Evolutionary conservation across 2,329 filamentous ascomycete genomes (phyloP).

Genomic region (Chaetothyriales sp.): DNA sequence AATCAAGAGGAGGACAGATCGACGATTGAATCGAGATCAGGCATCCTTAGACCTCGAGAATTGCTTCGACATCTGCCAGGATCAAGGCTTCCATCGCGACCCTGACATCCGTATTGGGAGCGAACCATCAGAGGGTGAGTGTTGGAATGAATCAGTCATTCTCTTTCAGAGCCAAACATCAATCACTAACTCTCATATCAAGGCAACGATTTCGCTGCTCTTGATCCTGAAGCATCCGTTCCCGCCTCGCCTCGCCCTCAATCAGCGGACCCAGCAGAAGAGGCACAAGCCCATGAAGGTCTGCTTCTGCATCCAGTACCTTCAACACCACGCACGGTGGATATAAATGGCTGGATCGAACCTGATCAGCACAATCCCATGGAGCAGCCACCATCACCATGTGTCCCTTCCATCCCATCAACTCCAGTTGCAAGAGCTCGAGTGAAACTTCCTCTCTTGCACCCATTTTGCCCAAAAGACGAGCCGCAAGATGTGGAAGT

Average conservation of each 20-base stretch:
- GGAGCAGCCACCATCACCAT: not conserved
- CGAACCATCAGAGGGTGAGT: constrained; percentile 1
- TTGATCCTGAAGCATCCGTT: constrained; percentile 1
- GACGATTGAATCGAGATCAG: constrained; percentile 5
- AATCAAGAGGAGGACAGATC: not conserved
- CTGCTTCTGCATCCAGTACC: not conserved
- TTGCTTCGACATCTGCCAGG: constrained; percentile 6
- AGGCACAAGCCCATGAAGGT: not conserved
- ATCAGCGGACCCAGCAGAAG: not conserved
- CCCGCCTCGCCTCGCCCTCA: not conserved
- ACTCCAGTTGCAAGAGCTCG: not conserved
- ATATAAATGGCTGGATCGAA: not conserved
- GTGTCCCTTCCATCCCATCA: not conserved
- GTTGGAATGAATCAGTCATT: not conserved
- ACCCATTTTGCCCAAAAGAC: not conserved
- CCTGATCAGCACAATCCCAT: not conserved
- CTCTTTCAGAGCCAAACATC: not conserved
- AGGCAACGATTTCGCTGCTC: constrained; percentile 4
- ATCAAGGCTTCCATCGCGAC: constrained; percentile 8
- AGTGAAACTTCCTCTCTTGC: not conserved
- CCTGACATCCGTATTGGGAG: constrained; percentile 6
- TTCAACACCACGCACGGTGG: not conserved
- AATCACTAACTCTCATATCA: not conserved
- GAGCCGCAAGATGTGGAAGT: not conserved
- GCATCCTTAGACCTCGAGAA: constrained; percentile 4